These are phyloP conservation scores for Venturia pyrina DNA, from an alignment of 2,329 filamentous ascomycete genomes.

Conservation along the genomic window DNA sequence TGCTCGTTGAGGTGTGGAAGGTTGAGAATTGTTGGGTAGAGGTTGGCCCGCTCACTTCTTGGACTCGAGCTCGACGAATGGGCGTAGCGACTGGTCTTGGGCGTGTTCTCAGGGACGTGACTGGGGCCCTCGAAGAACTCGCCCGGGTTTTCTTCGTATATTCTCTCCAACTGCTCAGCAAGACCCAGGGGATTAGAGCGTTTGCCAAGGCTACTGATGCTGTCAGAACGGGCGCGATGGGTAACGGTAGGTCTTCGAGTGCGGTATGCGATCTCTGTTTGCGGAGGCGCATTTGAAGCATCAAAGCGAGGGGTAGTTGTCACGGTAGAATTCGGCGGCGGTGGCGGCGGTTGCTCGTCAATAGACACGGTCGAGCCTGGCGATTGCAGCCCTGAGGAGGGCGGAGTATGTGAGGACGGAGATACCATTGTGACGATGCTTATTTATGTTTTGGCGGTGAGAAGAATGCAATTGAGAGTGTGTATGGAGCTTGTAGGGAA, in stretches of 20 bases:
- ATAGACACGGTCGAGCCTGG: not conserved
- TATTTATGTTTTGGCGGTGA: not conserved
- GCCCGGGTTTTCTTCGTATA: slow-evolving; percentile 10
- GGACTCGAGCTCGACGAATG: slow-evolving; percentile 7
- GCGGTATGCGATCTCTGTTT: not conserved
- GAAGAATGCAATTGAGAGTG: not conserved
- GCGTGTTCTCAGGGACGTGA: slow-evolving; percentile 15
- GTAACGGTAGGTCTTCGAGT: not conserved
- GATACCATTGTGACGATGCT: slow-evolving; percentile 1
- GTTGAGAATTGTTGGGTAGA: slow-evolving; percentile 11
- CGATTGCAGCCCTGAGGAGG: not conserved
- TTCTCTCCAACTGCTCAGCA: not conserved
- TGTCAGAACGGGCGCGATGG: not conserved
- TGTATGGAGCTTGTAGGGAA: not conserved
- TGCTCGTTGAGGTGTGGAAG: slow-evolving; percentile 14
- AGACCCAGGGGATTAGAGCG: not conserved
- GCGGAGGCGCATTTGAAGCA: not conserved
- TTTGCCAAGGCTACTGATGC: not conserved
- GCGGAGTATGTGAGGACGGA: not conserved
- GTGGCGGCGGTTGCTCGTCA: not conserved
- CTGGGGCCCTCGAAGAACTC: slow-evolving; percentile 7
- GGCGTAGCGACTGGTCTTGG: slow-evolving; percentile 1
- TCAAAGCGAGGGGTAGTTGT: not conserved
- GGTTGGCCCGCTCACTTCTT: slow-evolving; percentile 5
- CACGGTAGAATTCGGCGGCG: not conserved